Evolutionary conservation across 2,329 filamentous ascomycete genomes (phyloP), one percentile per base, ranked within the genome.

Genomic region (Monosporascus sp.): DNA sequence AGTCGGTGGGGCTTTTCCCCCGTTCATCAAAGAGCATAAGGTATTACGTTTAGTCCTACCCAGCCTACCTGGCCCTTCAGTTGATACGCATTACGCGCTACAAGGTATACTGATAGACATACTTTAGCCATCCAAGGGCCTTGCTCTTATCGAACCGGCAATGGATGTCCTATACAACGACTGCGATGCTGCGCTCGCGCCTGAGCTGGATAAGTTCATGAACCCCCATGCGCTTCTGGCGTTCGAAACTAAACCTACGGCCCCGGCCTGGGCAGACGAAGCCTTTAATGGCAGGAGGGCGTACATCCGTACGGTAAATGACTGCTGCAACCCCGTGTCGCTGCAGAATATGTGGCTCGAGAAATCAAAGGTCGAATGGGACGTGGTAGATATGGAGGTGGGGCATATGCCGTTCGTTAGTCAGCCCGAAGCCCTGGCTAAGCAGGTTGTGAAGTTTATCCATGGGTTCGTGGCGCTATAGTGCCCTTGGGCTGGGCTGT

Each of bases 341-440:
- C 16, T 64, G 1, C 64, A 66, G 44, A 57, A 66, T 26, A 8
- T 38, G 6, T 66, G 61, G 62, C 27, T 63, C 1, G 54, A 63
- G 41, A 65, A 60, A 45, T 56, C 60, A 4, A 48, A 50, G 7
- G 63, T 65, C 7, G 17, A 58, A 19, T 66, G 64, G 64, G 52
- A 65, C 17, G 55, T 66, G 3, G 50, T 61, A 3, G 54, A 66
- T 31, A 59, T 65, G 36, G 50, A 62, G 11, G 49, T 59, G 1
- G 64, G 63, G 1, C 63, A 65, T 22, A 63, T 66, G 59, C 63
- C 62, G 5, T 66, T 66, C 22, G 46, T 62, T 19, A 66, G 62
- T 40, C 55, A 58, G 22, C 64, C 64, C 1, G 26, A 58, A 45
- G 51, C 41, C 1, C 27, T 65, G 7, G 61, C 58, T 16, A 52